A percentile compares a stretch with the other conserved stretches of the same genome.
These are phyloP conservation scores for Curvularia sp. DNA, from an alignment of 2,329 filamentous ascomycete genomes.

Conservation along the genomic window DNA sequence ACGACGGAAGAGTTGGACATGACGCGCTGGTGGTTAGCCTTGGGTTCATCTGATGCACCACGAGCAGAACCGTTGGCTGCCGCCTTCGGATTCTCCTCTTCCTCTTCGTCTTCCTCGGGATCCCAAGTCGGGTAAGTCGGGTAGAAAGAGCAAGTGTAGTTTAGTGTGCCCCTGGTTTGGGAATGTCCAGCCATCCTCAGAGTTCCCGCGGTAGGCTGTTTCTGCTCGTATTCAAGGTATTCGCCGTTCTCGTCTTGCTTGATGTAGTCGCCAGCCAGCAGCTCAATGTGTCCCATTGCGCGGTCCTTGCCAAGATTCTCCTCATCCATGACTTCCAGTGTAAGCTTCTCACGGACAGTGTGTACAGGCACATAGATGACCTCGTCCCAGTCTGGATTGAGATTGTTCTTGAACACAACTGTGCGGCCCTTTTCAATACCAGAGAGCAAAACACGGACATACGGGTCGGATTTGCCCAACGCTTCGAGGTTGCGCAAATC, in stretches of 20 bases:
- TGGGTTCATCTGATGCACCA: conserved; percentile 32
- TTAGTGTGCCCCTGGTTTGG: conserved; percentile 77
- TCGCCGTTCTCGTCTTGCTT: conserved; percentile 79
- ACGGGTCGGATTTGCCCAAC: conserved; percentile 96
- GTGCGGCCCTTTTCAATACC: conserved; percentile 90
- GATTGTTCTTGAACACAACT: conserved; percentile 94
- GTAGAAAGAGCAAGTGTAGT: conserved; percentile 87
- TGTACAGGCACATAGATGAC: conserved; percentile 93
- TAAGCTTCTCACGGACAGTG: conserved; percentile 79
- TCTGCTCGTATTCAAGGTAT: conserved; percentile 79
- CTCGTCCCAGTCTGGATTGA: conserved; percentile 95
- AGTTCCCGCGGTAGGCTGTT: conserved; percentile 69
- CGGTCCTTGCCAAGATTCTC: conserved; percentile 92
- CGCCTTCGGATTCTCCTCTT: conserved; percentile 44
- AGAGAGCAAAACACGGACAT: conserved; percentile 85
- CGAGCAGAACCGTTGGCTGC: conserved; percentile 33
- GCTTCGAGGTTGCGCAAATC: conserved; percentile 92
- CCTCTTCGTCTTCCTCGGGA: conserved; percentile 79
- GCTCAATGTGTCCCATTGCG: conserved; percentile 80
- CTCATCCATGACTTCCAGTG: conserved; percentile 94
- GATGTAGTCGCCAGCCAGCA: conserved; percentile 80
- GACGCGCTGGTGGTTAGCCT: conserved; percentile 25
- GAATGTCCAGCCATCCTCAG: conserved; percentile 77
- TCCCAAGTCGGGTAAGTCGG: conserved; percentile 87
- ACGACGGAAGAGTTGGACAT: conserved; percentile 33